Evolutionary conservation across 2,329 filamentous ascomycete genomes (phyloP).

Genomic region (Pseudocercospora crystallina): DNA sequence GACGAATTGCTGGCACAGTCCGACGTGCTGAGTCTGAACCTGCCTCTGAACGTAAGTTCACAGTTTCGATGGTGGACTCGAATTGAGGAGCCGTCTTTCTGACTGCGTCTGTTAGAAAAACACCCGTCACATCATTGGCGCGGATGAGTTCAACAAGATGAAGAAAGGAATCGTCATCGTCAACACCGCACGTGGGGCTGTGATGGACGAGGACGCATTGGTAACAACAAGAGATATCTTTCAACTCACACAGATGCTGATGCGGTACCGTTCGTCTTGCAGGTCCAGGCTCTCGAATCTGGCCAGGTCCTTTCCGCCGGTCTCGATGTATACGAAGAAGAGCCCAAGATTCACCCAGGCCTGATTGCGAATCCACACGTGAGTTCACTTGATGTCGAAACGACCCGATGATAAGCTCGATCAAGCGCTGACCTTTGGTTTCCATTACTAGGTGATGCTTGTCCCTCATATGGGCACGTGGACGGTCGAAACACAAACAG

Average conservation of each 20-base stretch:
- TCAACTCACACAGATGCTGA: no score
- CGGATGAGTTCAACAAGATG: slow-evolving; percentile 70
- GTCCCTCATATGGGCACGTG: slow-evolving; percentile 86
- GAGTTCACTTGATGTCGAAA: slow-evolving; percentile 16
- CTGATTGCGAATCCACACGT: slow-evolving; percentile 69
- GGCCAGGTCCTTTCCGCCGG: slow-evolving; percentile 71
- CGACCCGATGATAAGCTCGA: no score
- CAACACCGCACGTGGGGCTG: slow-evolving; percentile 79
- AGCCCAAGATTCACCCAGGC: slow-evolving; percentile 73
- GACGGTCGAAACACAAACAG: slow-evolving; percentile 64
- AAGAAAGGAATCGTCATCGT: slow-evolving; percentile 74
- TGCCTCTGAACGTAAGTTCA: slow-evolving; percentile 72
- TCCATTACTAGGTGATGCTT: slow-evolving; percentile 47
- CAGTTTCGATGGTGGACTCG: not conserved
- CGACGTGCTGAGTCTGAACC: slow-evolving; percentile 76
- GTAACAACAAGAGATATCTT: no score
- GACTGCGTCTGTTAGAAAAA: slow-evolving; percentile 46
- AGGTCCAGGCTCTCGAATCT: slow-evolving; percentile 66
- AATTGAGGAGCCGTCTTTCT: not conserved
- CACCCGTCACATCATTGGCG: slow-evolving; percentile 75
- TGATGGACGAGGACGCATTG: slow-evolving; percentile 78
- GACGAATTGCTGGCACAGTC: slow-evolving; percentile 68
- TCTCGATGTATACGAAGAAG: slow-evolving; percentile 80
- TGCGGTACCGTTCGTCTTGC: no score
- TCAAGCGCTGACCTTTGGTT: no score